These are phyloP conservation scores for Kwoniella shandongensis DNA, from an alignment of 768 basidiomycete genomes.

Conservation along the genomic window DNA sequence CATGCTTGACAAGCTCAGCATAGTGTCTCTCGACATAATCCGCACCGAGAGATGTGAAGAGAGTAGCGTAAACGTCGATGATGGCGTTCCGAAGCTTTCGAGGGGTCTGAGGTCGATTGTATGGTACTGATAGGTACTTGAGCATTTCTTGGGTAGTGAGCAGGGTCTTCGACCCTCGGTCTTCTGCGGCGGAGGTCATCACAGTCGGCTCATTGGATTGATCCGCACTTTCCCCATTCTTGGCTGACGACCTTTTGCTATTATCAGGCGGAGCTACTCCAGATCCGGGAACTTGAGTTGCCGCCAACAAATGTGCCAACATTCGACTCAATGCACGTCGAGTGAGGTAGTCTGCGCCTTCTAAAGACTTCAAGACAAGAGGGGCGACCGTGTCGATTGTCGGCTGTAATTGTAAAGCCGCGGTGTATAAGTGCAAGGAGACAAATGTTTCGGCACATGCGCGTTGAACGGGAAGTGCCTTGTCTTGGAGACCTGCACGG, in stretches of 20 bases:
- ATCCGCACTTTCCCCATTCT: constrained; percentile 53
- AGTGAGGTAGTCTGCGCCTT: constrained; percentile 78
- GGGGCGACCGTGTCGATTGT: constrained; percentile 77
- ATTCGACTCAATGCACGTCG: constrained; percentile 76
- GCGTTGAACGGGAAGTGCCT: constrained; percentile 79
- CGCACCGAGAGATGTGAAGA: constrained; percentile 72
- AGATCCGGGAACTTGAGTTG: constrained; percentile 71
- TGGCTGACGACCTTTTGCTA: constrained; percentile 59
- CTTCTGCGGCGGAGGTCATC: constrained; percentile 56
- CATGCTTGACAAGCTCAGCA: constrained; percentile 70
- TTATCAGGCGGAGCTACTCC: constrained; percentile 57
- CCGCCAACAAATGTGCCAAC: constrained; percentile 77
- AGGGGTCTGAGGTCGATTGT: constrained; percentile 70
- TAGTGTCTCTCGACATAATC: constrained; percentile 81
- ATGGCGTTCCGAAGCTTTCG: constrained; percentile 78
- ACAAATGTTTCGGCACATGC: constrained; percentile 70
- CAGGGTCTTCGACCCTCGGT: constrained; percentile 67
- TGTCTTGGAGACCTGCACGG: constrained; percentile 72
- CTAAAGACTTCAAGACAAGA: constrained; percentile 70
- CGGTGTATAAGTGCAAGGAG: constrained; percentile 62
- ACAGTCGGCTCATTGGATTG: constrained; percentile 63
- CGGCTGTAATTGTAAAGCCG: constrained; percentile 60
- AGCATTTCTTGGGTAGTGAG: constrained; percentile 78
- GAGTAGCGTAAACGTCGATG: constrained; percentile 79
- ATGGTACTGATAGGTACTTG: constrained; percentile 69